phyloP scores from a whole-genome alignment of 352 stramenopile genomes.

The Globisporangium okanoganense region DNA sequence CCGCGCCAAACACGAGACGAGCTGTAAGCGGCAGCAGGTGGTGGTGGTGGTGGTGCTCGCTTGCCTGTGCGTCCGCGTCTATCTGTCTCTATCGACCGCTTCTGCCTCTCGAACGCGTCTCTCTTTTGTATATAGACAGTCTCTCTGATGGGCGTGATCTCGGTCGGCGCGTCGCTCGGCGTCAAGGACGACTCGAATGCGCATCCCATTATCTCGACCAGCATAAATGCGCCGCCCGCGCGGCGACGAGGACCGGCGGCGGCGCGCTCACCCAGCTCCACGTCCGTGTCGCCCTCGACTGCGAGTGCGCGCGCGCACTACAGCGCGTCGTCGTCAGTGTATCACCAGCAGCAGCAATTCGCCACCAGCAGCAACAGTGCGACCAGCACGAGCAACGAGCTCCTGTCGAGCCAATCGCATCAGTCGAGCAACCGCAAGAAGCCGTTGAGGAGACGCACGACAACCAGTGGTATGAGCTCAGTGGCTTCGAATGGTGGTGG shows the following conservation, averaged over 20 bases:
- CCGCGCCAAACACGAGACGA: not conserved
- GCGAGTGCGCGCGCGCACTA: not conserved
- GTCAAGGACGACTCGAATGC: constrained; percentile 33
- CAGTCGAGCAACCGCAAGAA: constrained; percentile 16
- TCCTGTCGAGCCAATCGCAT: not conserved
- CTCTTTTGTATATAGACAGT: not conserved
- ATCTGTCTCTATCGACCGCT: not conserved
- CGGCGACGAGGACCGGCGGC: not conserved
- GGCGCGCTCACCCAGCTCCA: not conserved
- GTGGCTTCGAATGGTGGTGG: not conserved
- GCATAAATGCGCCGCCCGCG: not conserved
- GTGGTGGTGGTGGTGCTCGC: not conserved
- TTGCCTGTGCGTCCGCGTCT: not conserved
- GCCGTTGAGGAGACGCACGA: constrained; percentile 7
- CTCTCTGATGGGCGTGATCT: constrained; percentile 68
- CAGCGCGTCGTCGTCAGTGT: not conserved
- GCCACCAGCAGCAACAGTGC: not conserved
- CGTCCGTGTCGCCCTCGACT: not conserved
- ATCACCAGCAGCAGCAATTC: not conserved
- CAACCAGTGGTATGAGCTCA: not conserved
- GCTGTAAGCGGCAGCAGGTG: not conserved
- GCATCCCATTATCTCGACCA: not conserved
- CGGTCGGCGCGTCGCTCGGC: constrained; percentile 69
- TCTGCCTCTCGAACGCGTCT: too few species aligned
- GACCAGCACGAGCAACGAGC: not conserved